Evolutionary conservation across 495 filamentous ascomycete genomes (phyloP), one percentile per base, ranked within the genome.

Genomic region (Talaromyces adpressus): DNA sequence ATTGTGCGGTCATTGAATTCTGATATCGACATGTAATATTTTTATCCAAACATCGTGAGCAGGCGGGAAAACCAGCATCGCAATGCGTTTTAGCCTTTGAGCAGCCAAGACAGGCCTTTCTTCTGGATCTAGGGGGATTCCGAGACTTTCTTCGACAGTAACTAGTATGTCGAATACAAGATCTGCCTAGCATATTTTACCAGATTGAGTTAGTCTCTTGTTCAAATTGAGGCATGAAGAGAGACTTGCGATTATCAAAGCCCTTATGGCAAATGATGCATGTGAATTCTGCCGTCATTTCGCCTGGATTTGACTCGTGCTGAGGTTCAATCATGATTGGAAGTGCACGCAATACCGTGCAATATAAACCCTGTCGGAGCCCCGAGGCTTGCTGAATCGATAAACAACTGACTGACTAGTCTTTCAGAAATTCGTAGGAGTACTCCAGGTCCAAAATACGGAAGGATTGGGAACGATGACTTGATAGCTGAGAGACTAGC

Each of bases 101-200:
- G 27, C 54, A 57, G 54, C 18, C 54, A 32, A 30, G 3, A 6
- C 54, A 57, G 30, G 54, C 54, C 54, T 57, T 57, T 32, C 30
- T 57, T 32, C 54, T 29, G 0, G 54, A 34, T 34, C 30, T 57
- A 1, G 54, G 54, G 27, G 54, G 54, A 34, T 57, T 57, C 27
- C 54, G 54, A 32, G 54, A 57, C 27, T 57, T 57, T 6, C 27
- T 57, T 57, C 54, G 54, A 14, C 54, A 57, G 54, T 57, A 57
- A 27, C 54, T 57, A 32, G 27, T 23, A 57, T 57, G 54, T 57
- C 54, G 25, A 34, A 34, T 57, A 57, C 27, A 34, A 29, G 54
- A 57, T 16, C 54, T 57, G 54, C 25, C 54, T 57, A 27, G 30
- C 12, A 57, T 18, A 27, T 57, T 34, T 34, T 34, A 32, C n/a